Conservation (phyloP, 148 eudicot species). For the Oxyria digyna region DNA sequence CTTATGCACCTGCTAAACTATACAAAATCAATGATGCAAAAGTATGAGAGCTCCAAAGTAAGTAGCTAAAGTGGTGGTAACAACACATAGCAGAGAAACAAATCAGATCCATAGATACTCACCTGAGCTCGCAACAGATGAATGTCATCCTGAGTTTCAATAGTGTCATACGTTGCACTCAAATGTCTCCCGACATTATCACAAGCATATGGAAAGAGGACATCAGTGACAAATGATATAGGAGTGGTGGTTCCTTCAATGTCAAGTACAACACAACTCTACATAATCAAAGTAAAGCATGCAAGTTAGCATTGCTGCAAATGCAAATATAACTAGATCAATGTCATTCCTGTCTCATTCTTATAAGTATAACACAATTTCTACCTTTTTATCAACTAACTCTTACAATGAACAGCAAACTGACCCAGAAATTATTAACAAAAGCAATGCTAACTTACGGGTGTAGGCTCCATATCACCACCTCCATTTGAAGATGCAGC, state of each 20-base stretch:
- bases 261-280: conserved; percentile 94
- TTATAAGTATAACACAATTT: too few species aligned
- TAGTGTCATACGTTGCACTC: conserved; percentile 60
- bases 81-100: background rate
- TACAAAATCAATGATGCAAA: too few species aligned
- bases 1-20: too few species aligned
- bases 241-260: conserved; percentile 99
- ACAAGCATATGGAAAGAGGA: conserved; percentile 93
- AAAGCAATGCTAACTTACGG: conserved; percentile 18
- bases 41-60: background rate
- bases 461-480: conserved; percentile 17
- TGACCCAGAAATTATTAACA: background rate
- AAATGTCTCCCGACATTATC: conserved; percentile 80
- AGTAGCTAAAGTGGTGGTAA: background rate
- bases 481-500: conserved; percentile 18
- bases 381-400: background rate
- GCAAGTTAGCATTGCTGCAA: conserved; percentile 5
- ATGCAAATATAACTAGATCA: background rate
- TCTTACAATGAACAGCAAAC: background rate
- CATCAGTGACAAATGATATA: conserved; percentile 87
- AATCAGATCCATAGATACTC: conserved; percentile 10
- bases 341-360: too few species aligned
- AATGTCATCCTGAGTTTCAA: conserved; percentile 87
- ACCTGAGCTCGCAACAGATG: conserved; percentile 72
- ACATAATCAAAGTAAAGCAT: conserved; percentile 16